Base-by-base conservation (phyloP, 495 filamentous ascomycete species). In the Podospora tetraspora region DNA sequence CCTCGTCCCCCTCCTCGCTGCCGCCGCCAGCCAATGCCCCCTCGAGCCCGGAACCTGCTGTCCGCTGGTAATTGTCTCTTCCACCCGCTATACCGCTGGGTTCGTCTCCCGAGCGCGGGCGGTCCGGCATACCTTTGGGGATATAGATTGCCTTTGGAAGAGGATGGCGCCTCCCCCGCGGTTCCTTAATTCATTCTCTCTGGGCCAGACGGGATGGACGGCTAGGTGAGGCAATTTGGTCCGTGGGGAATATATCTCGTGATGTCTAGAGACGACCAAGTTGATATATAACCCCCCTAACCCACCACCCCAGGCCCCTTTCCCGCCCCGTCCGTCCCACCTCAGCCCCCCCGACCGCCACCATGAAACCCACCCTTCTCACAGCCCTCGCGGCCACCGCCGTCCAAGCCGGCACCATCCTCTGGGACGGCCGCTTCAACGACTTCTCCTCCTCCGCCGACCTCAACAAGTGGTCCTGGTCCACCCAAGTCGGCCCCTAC, bases 351-450 rank as follows among this genome's bases (percentile, higher is more conserved):
- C 13, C 30, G 0, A 37, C n/a, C 19, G 16, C 32, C 56, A 72
- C 34, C 30, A 78, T 81, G 77, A 77, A 73, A 66, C 30, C 63
- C 34, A 58, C 67, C 43, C n/a, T 63, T 8, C 57, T 69, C 30
- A 57, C 73, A 9, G 16, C 70, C 62, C 24, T 63, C 21, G 62
- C 63, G 52, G 71, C 63, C 1, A 63, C 66, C 0, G 63, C 68
- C 19, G 68, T 72, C 62, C 34, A 70, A 13, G 81, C 74, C 21
- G 78, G 43, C 43, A 52, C 82, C 1, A 78, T 89, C 52, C 76
- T 89, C 60, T 88, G 86, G 85, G 86, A 89, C 74, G 86, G 86
- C 22, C 83, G 86, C 57, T 87, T 88, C 78, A 88, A 88, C 74
- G 84, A 84, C 57, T 72, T 87, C 69, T 70, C 74, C 25, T 80